Evolutionary conservation across 2,329 filamentous ascomycete species (phyloP).

Genomic region (Aspergillus tamarii): DNA sequence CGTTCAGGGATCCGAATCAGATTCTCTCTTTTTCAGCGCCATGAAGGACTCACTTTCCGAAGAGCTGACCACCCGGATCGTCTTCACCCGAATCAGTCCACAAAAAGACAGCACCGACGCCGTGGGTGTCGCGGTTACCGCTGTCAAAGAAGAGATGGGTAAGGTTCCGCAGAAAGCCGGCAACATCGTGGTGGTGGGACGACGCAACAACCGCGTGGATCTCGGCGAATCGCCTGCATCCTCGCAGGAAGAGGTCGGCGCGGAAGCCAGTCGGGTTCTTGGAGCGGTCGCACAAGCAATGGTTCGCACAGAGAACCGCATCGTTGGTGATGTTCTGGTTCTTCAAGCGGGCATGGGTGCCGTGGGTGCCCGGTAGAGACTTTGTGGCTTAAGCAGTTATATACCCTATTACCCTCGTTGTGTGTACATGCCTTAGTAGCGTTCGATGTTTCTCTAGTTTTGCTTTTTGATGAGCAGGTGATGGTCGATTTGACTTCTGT

Average conservation of each 20-base stretch:
- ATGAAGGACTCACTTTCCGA: conserved; percentile 59
- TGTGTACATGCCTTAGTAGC: neutral
- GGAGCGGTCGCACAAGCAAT: conserved; percentile 42
- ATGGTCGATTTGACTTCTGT: neutral
- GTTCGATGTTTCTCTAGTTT: neutral
- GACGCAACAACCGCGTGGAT: conserved; percentile 38
- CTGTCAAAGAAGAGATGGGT: conserved; percentile 63
- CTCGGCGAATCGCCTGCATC: neutral
- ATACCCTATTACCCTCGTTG: neutral
- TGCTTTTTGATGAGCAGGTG: neutral
- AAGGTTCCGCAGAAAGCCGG: conserved; percentile 67
- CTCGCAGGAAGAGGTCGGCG: conserved; percentile 42
- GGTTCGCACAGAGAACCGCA: conserved; percentile 59
- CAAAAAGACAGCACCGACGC: conserved; percentile 49
- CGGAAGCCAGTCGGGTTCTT: conserved; percentile 34
- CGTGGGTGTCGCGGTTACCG: conserved; percentile 50
- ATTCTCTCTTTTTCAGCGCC: conserved; percentile 60
- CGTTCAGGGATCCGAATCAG: conserved; percentile 40
- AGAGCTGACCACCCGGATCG: conserved; percentile 56
- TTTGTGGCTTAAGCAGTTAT: neutral
- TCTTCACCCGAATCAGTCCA: conserved; percentile 52
- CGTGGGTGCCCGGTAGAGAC: neutral
- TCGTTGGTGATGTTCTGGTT: conserved; percentile 71
- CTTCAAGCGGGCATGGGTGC: conserved; percentile 60
- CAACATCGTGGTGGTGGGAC: conserved; percentile 70